A percentile compares a stretch with the other conserved stretches of the same genome.
Conservation (phyloP, 2,329 filamentous ascomycete species). For the Cladosporium sp. region DNA sequence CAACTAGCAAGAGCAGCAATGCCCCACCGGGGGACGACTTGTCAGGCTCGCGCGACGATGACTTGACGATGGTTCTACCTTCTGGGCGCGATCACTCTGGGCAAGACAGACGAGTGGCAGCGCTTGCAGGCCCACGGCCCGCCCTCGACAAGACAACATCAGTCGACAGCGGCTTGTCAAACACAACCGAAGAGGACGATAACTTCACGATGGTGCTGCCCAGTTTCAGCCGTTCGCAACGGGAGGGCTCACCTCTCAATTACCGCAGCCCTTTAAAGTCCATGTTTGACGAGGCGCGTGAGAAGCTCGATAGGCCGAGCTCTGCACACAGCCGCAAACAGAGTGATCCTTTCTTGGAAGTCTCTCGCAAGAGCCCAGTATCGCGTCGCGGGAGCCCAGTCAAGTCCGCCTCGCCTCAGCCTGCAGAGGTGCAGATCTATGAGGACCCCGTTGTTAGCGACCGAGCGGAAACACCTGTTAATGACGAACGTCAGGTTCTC, state of each 20-base stretch:
- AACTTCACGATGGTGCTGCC: constrained; percentile 49
- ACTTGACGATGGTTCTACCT: constrained; percentile 45
- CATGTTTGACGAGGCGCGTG: constrained; percentile 30
- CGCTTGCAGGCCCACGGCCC: constrained; percentile 22
- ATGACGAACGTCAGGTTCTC: constrained; percentile 39
- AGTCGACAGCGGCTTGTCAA: constrained; percentile 36
- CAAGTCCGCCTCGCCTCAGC: constrained; percentile 23
- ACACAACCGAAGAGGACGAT: constrained; percentile 40
- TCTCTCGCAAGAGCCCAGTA: constrained; percentile 1
- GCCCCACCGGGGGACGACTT: constrained; percentile 20
- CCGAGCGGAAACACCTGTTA: constrained; percentile 23
- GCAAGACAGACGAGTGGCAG: constrained; percentile 1
- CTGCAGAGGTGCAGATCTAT: constrained; percentile 46
- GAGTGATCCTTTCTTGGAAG: constrained; percentile 13
- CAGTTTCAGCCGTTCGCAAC: constrained; percentile 26
- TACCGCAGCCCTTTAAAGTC: constrained; percentile 29
- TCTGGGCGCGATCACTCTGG: constrained; percentile 18
- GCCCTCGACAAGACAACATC: constrained; percentile 35
- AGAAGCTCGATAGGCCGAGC: constrained; percentile 17
- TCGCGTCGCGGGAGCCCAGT: constrained; percentile 20
- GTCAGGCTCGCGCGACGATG: constrained; percentile 35
- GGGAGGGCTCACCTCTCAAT: constrained; percentile 25
- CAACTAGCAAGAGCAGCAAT: constrained; percentile 30
- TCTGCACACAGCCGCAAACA: constrained; percentile 9
- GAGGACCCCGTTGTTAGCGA: constrained; percentile 48